A percentile compares a stretch with the other conserved stretches of the same genome.
phyloP scores from a whole-genome alignment of 192 early-diverging fungal genomes.

The Mortierella hygrophila region DNA sequence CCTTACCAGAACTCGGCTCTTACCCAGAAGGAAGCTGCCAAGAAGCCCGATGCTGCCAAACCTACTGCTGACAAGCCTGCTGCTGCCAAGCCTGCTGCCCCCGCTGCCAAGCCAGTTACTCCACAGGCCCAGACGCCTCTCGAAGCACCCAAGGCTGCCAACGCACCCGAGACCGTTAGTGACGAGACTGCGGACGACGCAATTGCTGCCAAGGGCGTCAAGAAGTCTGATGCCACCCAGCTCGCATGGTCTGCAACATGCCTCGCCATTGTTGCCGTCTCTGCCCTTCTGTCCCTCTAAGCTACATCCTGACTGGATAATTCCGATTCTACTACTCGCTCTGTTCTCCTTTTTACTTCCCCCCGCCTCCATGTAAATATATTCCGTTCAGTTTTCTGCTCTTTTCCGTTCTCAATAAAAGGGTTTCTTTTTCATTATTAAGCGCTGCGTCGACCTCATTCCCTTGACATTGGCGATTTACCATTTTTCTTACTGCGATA shows the following conservation, averaged over 20 bases:
- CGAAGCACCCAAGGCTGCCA: background rate
- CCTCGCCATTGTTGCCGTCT: conserved; percentile 25
- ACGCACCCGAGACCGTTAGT: background rate
- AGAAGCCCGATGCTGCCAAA: conserved; percentile 1
- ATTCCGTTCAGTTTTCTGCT: too few relatives aligned
- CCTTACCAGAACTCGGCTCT: conserved; percentile 50
- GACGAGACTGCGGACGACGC: background rate
- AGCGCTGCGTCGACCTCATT: too few relatives aligned
- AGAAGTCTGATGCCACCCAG: background rate
- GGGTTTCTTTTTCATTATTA: too few relatives aligned
- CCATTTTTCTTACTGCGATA: too few relatives aligned
- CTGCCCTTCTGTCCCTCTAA: conserved; percentile 28
- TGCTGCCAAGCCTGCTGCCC: background rate
- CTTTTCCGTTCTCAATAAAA: too few relatives aligned
- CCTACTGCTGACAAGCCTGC: background rate
- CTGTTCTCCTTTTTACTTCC: too few relatives aligned
- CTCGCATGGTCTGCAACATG: conserved; percentile 23
- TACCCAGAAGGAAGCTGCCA: conserved; percentile 21
- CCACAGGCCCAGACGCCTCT: background rate
- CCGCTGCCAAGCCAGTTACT: background rate
- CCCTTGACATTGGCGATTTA: too few relatives aligned
- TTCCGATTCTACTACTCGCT: too few relatives aligned
- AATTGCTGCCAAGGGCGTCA: background rate
- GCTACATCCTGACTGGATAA: background rate
- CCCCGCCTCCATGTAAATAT: too few relatives aligned